Conservation (phyloP, 352 stramenopile species). For the Phytophthora parvispora region DNA sequence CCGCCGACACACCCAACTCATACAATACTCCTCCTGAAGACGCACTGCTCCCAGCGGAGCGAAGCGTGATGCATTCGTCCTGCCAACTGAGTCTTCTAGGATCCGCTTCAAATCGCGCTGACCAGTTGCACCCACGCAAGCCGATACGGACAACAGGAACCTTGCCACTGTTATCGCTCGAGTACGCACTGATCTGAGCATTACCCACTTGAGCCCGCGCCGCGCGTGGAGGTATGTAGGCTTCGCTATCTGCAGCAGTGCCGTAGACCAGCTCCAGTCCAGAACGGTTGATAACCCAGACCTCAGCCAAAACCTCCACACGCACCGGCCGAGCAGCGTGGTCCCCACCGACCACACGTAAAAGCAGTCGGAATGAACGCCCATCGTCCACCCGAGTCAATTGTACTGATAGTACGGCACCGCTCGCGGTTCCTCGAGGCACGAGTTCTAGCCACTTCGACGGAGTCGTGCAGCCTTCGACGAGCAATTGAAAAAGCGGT, state of each 20-base stretch:
- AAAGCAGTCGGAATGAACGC: conserved; percentile 73
- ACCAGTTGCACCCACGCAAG: conserved; percentile 73
- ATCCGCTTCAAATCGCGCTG: conserved; percentile 75
- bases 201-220: conserved; percentile 79
- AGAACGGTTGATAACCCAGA: conserved; percentile 89
- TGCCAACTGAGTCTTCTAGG: conserved; percentile 85
- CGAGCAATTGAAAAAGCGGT: conserved; percentile 73
- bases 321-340: conserved; percentile 33
- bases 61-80: conserved; percentile 80
- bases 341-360: conserved; percentile 58
- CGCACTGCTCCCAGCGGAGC: conserved; percentile 32
- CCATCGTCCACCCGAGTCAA: conserved; percentile 67
- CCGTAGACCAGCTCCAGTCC: conserved; percentile 81
- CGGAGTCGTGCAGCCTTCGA: conserved; percentile 65
- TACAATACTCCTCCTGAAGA: conserved; percentile 65
- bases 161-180: conserved; percentile 41
- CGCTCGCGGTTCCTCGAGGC: conserved; percentile 49
- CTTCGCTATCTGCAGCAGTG: conserved; percentile 68
- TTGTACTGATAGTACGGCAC: conserved; percentile 68
- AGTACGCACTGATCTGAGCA: conserved; percentile 82
- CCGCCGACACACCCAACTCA: conserved; percentile 83
- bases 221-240: conserved; percentile 61
- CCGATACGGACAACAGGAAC: conserved; percentile 66
- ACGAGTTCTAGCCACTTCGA: conserved; percentile 81
- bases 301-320: conserved; percentile 58